phyloP scores from a whole-genome alignment of 2,329 filamentous ascomycete genomes.

The Xylaria sp. region DNA sequence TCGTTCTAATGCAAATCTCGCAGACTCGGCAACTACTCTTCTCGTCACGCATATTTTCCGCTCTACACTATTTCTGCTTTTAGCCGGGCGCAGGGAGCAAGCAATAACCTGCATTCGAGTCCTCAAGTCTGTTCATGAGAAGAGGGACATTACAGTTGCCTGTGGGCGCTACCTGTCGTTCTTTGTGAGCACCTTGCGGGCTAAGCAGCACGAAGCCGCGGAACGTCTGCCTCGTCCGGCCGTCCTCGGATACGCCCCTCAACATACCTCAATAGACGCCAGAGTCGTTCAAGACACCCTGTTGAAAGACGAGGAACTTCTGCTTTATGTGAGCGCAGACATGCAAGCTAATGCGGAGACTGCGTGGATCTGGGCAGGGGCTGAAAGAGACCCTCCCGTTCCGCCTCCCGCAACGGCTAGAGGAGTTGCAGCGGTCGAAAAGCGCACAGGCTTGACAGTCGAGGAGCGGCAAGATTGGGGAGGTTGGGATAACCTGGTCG shows the following conservation, averaged over 20 bases:
- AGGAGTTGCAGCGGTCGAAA: constrained; percentile 52
- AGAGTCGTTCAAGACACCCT: constrained; percentile 46
- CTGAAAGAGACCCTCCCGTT: constrained; percentile 53
- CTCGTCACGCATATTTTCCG: constrained; percentile 87
- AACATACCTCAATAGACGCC: constrained; percentile 30
- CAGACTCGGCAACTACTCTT: constrained; percentile 73
- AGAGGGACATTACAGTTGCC: constrained; percentile 73
- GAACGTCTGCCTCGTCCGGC: constrained; percentile 38
- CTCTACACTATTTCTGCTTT: constrained; percentile 78
- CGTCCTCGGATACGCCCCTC: constrained; percentile 35
- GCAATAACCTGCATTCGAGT: constrained; percentile 77
- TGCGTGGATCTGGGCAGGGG: constrained; percentile 81
- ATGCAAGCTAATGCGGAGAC: constrained; percentile 78
- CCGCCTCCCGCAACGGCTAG: constrained; percentile 40
- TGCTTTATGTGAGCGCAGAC: constrained; percentile 86
- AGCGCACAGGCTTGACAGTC: constrained; percentile 57
- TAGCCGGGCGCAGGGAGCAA: constrained; percentile 73
- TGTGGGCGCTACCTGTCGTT: constrained; percentile 85
- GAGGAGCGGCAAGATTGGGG: constrained; percentile 73
- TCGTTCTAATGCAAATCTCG: constrained; percentile 65
- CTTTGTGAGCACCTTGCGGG: constrained; percentile 72
- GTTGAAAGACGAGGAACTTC: constrained; percentile 78
- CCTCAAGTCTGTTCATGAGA: constrained; percentile 71
- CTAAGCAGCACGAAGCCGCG: constrained; percentile 55
- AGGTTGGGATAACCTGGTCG: constrained; percentile 79